Conservation (phyloP, 176 grass and related monocot genomes). For the Raddia guianensis region DNA sequence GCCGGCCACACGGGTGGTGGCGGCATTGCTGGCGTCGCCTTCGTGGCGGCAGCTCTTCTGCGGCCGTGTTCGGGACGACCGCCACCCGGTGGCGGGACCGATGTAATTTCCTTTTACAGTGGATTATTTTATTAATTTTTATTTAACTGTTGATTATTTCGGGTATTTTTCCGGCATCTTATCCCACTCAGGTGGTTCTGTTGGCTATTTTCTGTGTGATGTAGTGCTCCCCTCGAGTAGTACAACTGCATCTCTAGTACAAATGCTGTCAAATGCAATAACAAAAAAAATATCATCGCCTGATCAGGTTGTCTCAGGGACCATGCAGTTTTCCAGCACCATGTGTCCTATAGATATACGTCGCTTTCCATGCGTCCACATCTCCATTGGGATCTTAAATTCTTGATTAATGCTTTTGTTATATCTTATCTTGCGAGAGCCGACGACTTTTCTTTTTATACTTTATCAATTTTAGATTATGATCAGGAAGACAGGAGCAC, state of each 20-base stretch:
- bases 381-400: constrained; percentile 26
- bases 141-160: no score
- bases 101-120: no score
- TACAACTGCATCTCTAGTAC: constrained; percentile 29
- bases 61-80: no score
- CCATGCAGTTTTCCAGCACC: background rate
- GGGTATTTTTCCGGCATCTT: no score
- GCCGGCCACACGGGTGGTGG: no score
- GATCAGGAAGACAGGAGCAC: background rate
- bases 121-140: no score
- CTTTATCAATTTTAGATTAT: background rate
- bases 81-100: no score
- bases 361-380: constrained; percentile 25
- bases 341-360: constrained; percentile 39
- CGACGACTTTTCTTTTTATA: background rate
- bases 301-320: constrained; percentile 46
- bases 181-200: constrained; percentile 26
- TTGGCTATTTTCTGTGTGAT: constrained; percentile 25
- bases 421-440: background rate
- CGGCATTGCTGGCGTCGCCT: no score
- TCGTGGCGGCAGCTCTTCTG: no score
- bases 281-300: constrained; percentile 22
- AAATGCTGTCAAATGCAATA: constrained; percentile 33
- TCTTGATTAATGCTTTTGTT: background rate
- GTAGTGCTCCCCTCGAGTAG: constrained; percentile 15